phyloP scores from a whole-genome alignment of 2,329 filamentous ascomycete species.

The Microcera coccophila region DNA sequence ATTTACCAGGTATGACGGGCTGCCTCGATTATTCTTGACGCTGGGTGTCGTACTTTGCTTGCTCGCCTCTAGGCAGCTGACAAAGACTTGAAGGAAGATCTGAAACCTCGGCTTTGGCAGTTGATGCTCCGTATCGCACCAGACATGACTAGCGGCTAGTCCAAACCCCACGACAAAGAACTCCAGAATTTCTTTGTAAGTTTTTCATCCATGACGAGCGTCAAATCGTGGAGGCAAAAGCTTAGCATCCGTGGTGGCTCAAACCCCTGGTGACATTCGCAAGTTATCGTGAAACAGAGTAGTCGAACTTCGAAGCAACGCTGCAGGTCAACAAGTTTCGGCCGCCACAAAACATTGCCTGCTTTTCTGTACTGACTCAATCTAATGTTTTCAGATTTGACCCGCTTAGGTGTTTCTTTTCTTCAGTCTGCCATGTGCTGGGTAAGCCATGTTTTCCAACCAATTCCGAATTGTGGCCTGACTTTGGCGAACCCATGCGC shows the following conservation, averaged over 20 bases:
- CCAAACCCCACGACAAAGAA: not conserved
- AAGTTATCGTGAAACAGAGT: slow-evolving; percentile 7
- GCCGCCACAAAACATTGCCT: not conserved
- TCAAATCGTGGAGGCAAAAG: not conserved
- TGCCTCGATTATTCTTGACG: too few relatives aligned
- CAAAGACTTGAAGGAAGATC: too few relatives aligned
- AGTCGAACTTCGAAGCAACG: not conserved
- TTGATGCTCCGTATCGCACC: not conserved
- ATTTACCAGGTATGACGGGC: too few relatives aligned
- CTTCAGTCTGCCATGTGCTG: not conserved
- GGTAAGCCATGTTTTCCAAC: not conserved
- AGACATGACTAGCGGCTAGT: not conserved
- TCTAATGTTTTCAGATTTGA: not conserved
- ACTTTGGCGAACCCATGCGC: not conserved
- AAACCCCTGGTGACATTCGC: slow-evolving; percentile 10
- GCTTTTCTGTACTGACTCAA: not conserved
- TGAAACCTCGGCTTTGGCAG: not conserved
- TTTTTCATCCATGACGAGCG: slow-evolving; percentile 1
- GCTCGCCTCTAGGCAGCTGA: too few relatives aligned
- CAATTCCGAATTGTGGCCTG: not conserved
- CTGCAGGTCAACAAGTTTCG: not conserved
- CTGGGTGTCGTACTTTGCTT: too few relatives aligned
- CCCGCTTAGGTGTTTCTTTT: not conserved
- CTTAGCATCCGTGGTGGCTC: slow-evolving; percentile 8
- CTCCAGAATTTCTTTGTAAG: too few relatives aligned